Evolutionary conservation across 2,329 filamentous ascomycete genomes (phyloP).

Genomic region (Verticillium alfalfae): DNA sequence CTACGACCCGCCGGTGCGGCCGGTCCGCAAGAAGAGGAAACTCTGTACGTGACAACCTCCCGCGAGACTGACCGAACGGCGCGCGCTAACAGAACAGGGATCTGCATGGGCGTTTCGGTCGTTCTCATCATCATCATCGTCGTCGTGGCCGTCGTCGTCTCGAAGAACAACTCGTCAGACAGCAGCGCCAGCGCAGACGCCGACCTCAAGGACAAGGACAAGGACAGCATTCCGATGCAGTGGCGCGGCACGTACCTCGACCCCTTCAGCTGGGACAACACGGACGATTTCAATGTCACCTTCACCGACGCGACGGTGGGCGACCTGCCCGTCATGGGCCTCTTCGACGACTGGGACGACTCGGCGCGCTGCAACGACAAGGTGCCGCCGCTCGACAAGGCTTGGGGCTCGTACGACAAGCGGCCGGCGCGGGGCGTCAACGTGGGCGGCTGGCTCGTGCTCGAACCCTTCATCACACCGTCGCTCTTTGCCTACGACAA

Average conservation of each 20-base stretch:
- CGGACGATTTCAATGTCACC: slow-evolving; percentile 86
- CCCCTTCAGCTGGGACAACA: slow-evolving; percentile 88
- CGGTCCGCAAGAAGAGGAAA: slow-evolving; percentile 51
- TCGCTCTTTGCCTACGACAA: slow-evolving; percentile 74
- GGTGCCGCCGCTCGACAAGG: slow-evolving; percentile 69
- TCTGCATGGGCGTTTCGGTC: slow-evolving; percentile 47
- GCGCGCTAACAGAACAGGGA: slow-evolving; percentile 31
- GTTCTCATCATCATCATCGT: slow-evolving; percentile 62
- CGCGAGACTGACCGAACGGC: background rate
- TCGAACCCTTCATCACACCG: slow-evolving; percentile 94
- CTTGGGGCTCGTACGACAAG: slow-evolving; percentile 71
- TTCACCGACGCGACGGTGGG: slow-evolving; percentile 84
- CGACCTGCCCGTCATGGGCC: slow-evolving; percentile 83
- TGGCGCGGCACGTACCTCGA: slow-evolving; percentile 76
- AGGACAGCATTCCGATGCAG: slow-evolving; percentile 53
- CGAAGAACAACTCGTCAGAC: slow-evolving; percentile 47
- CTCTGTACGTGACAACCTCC: slow-evolving; percentile 42
- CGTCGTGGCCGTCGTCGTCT: slow-evolving; percentile 59
- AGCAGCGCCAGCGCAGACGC: slow-evolving; percentile 15
- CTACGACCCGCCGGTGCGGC: slow-evolving; percentile 31
- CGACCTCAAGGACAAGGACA: slow-evolving; percentile 44
- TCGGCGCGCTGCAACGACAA: slow-evolving; percentile 70
- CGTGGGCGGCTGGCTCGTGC: slow-evolving; percentile 84
- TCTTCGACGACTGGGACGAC: slow-evolving; percentile 83
- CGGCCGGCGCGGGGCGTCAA: slow-evolving; percentile 86